A percentile compares a stretch with the other conserved stretches of the same genome.
Conservation (phyloP, 2,329 filamentous ascomycete genomes). For the Penicillium sp. region DNA sequence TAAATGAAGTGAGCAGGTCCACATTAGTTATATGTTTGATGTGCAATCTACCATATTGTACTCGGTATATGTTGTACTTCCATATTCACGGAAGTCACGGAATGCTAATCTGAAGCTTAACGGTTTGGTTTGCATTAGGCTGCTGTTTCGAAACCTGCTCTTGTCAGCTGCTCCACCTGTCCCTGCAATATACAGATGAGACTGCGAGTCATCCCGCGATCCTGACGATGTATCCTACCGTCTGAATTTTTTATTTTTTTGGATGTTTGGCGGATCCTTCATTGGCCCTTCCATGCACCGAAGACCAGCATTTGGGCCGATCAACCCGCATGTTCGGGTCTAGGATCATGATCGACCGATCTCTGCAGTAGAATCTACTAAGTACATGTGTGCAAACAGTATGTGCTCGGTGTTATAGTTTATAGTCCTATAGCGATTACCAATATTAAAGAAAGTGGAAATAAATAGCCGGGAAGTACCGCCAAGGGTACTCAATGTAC, state of each 20-base stretch:
- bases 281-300: slow-evolving; percentile 19
- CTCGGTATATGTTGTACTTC: too few species aligned
- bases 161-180: slow-evolving; percentile 15
- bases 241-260: slow-evolving; percentile 5
- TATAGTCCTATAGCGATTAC: too few species aligned
- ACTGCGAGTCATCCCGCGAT: slow-evolving; percentile 19
- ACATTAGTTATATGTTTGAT: too few species aligned
- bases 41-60: not conserved
- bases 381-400: too few species aligned
- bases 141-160: not conserved
- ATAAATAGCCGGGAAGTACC: not conserved
- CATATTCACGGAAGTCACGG: not conserved
- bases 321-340: slow-evolving; percentile 21
- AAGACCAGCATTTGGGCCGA: slow-evolving; percentile 21
- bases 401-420: too few species aligned
- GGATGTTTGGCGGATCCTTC: not conserved
- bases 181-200: slow-evolving; percentile 19
- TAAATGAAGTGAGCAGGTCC: too few species aligned
- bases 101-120: slow-evolving; percentile 9
- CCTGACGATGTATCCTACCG: slow-evolving; percentile 4
- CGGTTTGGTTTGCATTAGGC: not conserved
- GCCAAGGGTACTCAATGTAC: not conserved
- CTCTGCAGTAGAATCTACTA: slow-evolving; percentile 3
- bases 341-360: slow-evolving; percentile 19
- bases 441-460: not conserved